Evolutionary conservation across 371 early-diverging fungal species (phyloP), one percentile per base, ranked within the genome.

Genomic region (Parasitella parasitica): DNA sequence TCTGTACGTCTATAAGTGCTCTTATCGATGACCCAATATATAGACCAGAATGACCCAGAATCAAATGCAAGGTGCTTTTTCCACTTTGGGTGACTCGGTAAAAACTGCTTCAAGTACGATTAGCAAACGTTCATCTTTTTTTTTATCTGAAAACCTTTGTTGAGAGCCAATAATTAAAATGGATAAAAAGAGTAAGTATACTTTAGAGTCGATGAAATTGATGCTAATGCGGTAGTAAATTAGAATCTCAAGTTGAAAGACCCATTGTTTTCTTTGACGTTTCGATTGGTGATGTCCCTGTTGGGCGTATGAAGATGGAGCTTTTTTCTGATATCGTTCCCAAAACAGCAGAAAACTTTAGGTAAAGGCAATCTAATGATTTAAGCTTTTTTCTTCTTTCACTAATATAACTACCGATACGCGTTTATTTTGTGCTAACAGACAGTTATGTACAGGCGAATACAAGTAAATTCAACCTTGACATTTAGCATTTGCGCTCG

Each of bases 271-370:
- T 91, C 55, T 85, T 91, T 59, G 91, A 90, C 64, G 82, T 90
- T n/a, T 82, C 89, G 15, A 91, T 91, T 62, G 90, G 90, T 34
- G 88, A 84, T 59, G 78, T 88, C 24, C 80, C 85, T 34, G 88
- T 90, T 4, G 99, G 97, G 11, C 86, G 95, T 51, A 94, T 99
- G 74, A 94, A 93, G 70, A 94, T 99, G 91, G 96, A 97, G 73
- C 89, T 99, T 16, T 91, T 91, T 72, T 84, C 88, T 3, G 96
- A 99, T 67, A 89, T 92, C 46, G 93, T 91, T 2, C 99, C 99
- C 34, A 93, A 89, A 71, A 99, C 99, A 1, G 97, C 96, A 12
- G 98, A 99, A 72, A 99, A 99, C 85, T 99, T 99, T 81, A 63
- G 63, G 63, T 63, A 56, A 32, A 6, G 13, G 26, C 13, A 5